Evolutionary conservation across 371 early-diverging fungal species (phyloP), one percentile per base, ranked within the genome.

Genomic region (Dichotomocladium elegans): DNA sequence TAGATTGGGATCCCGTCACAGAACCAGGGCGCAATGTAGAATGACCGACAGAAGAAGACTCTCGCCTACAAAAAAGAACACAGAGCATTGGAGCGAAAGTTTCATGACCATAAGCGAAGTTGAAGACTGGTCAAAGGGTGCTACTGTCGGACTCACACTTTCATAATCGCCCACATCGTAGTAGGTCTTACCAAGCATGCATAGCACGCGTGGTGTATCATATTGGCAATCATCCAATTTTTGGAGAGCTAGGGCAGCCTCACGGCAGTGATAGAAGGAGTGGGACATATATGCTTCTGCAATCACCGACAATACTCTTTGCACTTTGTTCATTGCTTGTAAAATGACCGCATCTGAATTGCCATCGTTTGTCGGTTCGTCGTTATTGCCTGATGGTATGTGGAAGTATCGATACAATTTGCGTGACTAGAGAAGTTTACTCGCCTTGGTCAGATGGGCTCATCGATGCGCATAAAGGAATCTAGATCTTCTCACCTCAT

Each of bases 201-300:
- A 58, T 3, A 72, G 47, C 0, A 75, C 66, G 24, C 65, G 58
- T 1, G 76, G 51, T 4, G 76, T 64, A 17, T 68, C 63, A n/a
- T 75, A 75, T 44, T 75, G 76, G 10, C 45, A 45, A 49, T 69
- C 62, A 31, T 75, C 70, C 44, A 75, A 26, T 41, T 65, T 49
- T 44, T 72, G 69, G 3, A 75, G 31, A 17, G 56, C 63, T 1
- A 70, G 22, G 0, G 64, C 64, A 0, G 72, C 52, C 24, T 61
- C 54, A 43, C 60, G 53, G 33, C 66, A 67, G 12, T 55, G 47
- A 40, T 75, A 67, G 17, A 58, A 60, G 0, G 68, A 63, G 30
- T 69, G 67, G 31, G 61, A 58, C 8, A 61, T 19, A 40, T 70
- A 69, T 14, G 65, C 72, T 15, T 51, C 56, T 11, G 72, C 75